A percentile compares a stretch with the other conserved stretches of the same genome.
Conservation (phyloP, 2,329 filamentous ascomycete genomes). For the Emergomyces orientalis region DNA sequence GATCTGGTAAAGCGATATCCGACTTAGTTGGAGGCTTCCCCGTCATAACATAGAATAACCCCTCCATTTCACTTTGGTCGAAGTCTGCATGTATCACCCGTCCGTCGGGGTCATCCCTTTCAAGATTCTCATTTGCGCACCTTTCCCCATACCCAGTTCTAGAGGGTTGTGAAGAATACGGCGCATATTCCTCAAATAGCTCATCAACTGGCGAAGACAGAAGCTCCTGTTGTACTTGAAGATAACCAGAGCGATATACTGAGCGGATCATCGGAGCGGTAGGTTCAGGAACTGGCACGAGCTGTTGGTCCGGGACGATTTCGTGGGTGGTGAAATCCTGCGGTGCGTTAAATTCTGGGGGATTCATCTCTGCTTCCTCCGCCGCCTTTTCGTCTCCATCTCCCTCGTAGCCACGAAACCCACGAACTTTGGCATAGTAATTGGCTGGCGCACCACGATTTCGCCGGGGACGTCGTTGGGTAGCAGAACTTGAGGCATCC, state of each 20-base stretch:
- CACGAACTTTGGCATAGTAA: constrained; percentile 23
- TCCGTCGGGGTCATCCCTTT: background rate
- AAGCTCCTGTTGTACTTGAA: constrained; percentile 15
- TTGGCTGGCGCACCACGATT: constrained; percentile 23
- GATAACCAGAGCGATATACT: constrained; percentile 14
- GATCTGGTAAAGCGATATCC: constrained; percentile 19
- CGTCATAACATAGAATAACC: constrained; percentile 16
- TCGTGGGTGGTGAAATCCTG: background rate
- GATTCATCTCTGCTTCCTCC: background rate
- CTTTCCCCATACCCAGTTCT: background rate
- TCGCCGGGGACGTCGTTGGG: constrained; percentile 21
- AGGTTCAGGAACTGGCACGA: background rate
- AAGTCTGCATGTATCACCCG: constrained; percentile 22
- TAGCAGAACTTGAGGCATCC: background rate
- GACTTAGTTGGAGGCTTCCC: constrained; percentile 3
- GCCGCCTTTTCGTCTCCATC: constrained; percentile 4
- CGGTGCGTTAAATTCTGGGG: background rate
- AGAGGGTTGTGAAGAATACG: background rate
- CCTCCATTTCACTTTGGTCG: constrained; percentile 18
- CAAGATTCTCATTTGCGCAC: background rate
- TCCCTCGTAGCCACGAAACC: constrained; percentile 14
- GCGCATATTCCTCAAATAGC: constrained; percentile 3
- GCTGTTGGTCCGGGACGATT: no score
- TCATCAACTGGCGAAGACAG: constrained; percentile 8
- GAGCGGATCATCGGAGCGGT: background rate